phyloP scores from a whole-genome alignment of 108 stramenopile genomes.

The Cylindrotheca fusiformis region DNA sequence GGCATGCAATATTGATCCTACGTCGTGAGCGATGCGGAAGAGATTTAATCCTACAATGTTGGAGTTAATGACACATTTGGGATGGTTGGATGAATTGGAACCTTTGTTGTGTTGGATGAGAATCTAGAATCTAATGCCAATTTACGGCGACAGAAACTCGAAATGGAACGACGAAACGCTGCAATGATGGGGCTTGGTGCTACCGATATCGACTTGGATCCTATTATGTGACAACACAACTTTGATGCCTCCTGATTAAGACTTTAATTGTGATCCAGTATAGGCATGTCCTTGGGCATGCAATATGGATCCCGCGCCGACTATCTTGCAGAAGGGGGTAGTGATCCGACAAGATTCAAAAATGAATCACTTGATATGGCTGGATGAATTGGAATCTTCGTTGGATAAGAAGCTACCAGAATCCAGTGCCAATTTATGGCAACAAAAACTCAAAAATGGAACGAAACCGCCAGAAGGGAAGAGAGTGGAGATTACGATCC shows the following conservation, averaged over 20 bases:
- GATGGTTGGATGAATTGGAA: constrained; percentile 55
- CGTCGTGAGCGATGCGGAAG: constrained; percentile 45
- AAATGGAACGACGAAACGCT: neutral
- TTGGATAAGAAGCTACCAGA: constrained; percentile 51
- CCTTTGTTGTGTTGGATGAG: constrained; percentile 35
- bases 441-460: constrained; percentile 31
- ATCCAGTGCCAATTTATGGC: constrained; percentile 33
- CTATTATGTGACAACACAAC: constrained; percentile 51
- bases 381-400: constrained; percentile 42
- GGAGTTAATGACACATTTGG: constrained; percentile 55
- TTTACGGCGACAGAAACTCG: constrained; percentile 37
- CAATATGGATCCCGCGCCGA: constrained; percentile 49
- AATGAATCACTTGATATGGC: constrained; percentile 58
- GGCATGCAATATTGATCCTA: constrained; percentile 53
- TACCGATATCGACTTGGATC: too few relatives aligned
- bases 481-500: too few relatives aligned
- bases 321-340: constrained; percentile 52
- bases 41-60: constrained; percentile 44
- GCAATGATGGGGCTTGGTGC: too few relatives aligned
- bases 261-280: constrained; percentile 67
- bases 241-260: constrained; percentile 70
- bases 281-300: constrained; percentile 63
- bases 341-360: constrained; percentile 49
- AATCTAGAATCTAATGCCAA: constrained; percentile 46
- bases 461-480: too few relatives aligned